Conservation (phyloP, 306 rosid species). For the Vigna nakashimae region DNA sequence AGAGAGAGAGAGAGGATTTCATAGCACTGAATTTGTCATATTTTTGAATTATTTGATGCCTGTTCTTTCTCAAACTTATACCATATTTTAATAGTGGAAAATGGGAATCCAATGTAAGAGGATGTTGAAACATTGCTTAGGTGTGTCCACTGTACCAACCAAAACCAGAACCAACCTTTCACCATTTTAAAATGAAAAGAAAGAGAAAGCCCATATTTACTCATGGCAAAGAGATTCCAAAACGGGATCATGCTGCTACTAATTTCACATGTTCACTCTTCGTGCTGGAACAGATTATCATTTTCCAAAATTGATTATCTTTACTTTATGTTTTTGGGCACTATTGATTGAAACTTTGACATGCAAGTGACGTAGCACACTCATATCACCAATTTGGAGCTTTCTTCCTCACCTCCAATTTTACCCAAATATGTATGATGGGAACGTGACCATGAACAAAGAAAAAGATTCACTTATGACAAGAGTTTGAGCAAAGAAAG, state of each 20-base stretch:
- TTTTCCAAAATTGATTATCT: neutral
- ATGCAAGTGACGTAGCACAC: slow-evolving; percentile 1
- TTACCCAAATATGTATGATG: no score
- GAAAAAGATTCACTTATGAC: no score
- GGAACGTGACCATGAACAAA: no score
- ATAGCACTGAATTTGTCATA: slow-evolving; percentile 30
- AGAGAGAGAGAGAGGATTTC: slow-evolving; percentile 5
- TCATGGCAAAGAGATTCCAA: slow-evolving; percentile 44
- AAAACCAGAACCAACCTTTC: slow-evolving; percentile 49
- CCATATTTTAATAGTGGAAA: slow-evolving; percentile 21
- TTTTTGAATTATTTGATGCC: slow-evolving; percentile 38
- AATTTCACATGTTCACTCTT: slow-evolving; percentile 69
- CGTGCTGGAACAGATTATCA: slow-evolving; percentile 28
- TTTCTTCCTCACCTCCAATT: no score
- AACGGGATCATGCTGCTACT: slow-evolving; percentile 46
- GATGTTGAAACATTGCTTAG: slow-evolving; percentile 49
- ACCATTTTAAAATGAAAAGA: slow-evolving; percentile 36
- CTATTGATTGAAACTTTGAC: neutral
- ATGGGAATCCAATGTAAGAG: slow-evolving; percentile 41
- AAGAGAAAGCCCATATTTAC: slow-evolving; percentile 32
- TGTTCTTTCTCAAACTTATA: slow-evolving; percentile 19
- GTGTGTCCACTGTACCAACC: slow-evolving; percentile 53
- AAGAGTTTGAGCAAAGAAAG: no score
- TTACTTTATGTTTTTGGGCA: neutral
- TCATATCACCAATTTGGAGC: no score